Evolutionary conservation across 2,329 filamentous ascomycete genomes (phyloP).

Genomic region (Colletotrichum acutatum): DNA sequence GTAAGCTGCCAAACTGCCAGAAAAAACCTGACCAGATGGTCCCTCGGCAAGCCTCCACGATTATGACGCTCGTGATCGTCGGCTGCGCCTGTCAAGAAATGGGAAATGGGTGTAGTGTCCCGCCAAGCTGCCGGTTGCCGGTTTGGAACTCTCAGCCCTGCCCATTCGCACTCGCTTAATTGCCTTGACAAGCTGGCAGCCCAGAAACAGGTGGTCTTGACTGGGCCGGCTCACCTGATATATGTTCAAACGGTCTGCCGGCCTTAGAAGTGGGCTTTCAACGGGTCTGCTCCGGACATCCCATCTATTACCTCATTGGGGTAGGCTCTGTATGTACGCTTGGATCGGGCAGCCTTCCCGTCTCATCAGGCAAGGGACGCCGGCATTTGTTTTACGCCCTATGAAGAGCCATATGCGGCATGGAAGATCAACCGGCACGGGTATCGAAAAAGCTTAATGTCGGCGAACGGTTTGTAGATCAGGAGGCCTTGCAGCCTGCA

Average conservation of each 20-base stretch:
- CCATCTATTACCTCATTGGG: conserved; percentile 1
- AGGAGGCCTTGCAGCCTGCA: background rate
- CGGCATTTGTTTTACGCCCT: background rate
- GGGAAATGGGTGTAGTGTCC: background rate
- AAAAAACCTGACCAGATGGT: background rate
- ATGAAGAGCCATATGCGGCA: background rate
- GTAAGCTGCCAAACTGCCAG: background rate
- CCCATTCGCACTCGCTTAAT: conserved; percentile 13
- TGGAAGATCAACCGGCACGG: background rate
- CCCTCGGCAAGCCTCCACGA: background rate
- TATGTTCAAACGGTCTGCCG: conserved; percentile 9
- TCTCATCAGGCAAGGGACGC: background rate
- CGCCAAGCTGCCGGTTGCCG: conserved; percentile 10
- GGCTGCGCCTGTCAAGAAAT: background rate
- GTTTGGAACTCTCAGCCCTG: background rate
- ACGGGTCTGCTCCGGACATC: conserved; percentile 1
- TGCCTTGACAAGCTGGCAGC: background rate
- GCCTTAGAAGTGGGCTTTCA: background rate
- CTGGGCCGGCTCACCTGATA: background rate
- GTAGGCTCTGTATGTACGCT: background rate
- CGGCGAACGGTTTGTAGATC: conserved; percentile 17
- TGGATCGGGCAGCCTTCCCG: background rate
- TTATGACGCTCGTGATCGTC: conserved; percentile 3
- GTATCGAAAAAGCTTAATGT: background rate
- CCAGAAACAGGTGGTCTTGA: background rate